Evolutionary conservation across 768 basidiomycete species (phyloP).

Genomic region (Lyophyllum shimeji): DNA sequence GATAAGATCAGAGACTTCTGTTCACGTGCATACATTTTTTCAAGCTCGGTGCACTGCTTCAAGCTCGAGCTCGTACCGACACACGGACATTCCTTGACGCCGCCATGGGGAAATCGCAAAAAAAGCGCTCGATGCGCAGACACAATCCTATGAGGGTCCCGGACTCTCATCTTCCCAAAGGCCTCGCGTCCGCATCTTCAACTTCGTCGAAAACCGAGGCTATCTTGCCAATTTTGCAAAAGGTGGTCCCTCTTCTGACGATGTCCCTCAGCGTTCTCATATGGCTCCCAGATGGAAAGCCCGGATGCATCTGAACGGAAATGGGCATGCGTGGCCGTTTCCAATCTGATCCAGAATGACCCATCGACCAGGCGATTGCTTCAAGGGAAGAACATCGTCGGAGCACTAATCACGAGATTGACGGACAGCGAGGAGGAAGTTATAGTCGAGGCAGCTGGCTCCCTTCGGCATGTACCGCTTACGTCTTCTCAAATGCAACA

Average conservation of each 20-base stretch:
- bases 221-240: slow-evolving; percentile 87
- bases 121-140: slow-evolving; percentile 78
- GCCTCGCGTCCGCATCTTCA: slow-evolving; percentile 71
- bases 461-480: slow-evolving; percentile 63
- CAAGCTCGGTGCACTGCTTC: neutral
- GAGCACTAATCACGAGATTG: slow-evolving; percentile 80
- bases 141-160: slow-evolving; percentile 95
- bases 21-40: slow-evolving; percentile 14
- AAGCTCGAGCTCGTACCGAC: neutral
- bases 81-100: neutral
- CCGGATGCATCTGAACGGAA: slow-evolving; percentile 79
- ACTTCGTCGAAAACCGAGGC: slow-evolving; percentile 75
- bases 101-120: slow-evolving; percentile 91
- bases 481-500: neutral
- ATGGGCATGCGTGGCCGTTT: slow-evolving; percentile 97
- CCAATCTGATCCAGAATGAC: slow-evolving; percentile 93
- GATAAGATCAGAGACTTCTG: slow-evolving; percentile 10
- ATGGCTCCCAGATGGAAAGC: slow-evolving; percentile 63
- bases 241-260: slow-evolving; percentile 45
- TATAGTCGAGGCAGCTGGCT: slow-evolving; percentile 83
- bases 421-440: slow-evolving; percentile 92
- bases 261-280: slow-evolving; percentile 1
- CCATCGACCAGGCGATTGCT: slow-evolving; percentile 87
- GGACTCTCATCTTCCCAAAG: slow-evolving; percentile 85
- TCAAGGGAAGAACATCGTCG: slow-evolving; percentile 90